Conservation (phyloP, 2,329 filamentous ascomycete genomes). For the Tetracladium maxilliforme region DNA sequence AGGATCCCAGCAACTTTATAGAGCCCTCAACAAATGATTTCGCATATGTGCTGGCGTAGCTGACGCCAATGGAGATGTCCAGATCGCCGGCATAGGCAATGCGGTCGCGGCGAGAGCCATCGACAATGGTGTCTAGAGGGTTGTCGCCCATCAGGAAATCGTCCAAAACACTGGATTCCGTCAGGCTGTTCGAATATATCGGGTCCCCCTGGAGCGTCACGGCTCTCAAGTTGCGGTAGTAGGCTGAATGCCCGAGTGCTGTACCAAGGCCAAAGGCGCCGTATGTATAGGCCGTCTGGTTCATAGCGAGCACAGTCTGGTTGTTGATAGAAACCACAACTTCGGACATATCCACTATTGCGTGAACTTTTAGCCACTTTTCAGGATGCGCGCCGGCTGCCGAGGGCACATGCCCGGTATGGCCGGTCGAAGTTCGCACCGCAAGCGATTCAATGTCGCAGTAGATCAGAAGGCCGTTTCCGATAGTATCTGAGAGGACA, state of each 20-base stretch:
- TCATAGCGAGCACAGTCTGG: conserved; percentile 9
- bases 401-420: too few species aligned
- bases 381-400: conserved; percentile 1
- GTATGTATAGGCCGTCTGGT: conserved; percentile 12
- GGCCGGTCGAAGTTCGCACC: too few species aligned
- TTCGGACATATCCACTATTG: conserved; percentile 7
- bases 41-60: conserved; percentile 14
- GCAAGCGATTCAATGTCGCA: conserved; percentile 7
- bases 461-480: conserved; percentile 13
- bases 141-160: conserved; percentile 20
- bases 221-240: conserved; percentile 10
- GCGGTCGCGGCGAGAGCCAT: conserved; percentile 18
- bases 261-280: conserved; percentile 17
- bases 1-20: conserved; percentile 14
- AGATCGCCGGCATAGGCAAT: conserved; percentile 17
- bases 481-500: conserved; percentile 15
- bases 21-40: conserved; percentile 11
- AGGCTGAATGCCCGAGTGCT: conserved; percentile 12
- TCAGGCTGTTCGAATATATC: conserved; percentile 13
- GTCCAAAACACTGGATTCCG: conserved; percentile 10
- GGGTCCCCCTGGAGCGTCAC: conserved; percentile 3
- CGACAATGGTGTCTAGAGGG: conserved; percentile 15
- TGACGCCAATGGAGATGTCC: conserved; percentile 11
- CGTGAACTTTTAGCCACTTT: conserved; percentile 6
- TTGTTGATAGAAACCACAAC: conserved; percentile 8